Evolutionary conservation across 2,329 filamentous ascomycete genomes (phyloP), one percentile per base, ranked within the genome.

Genomic region (Fusarium fracticaudum): DNA sequence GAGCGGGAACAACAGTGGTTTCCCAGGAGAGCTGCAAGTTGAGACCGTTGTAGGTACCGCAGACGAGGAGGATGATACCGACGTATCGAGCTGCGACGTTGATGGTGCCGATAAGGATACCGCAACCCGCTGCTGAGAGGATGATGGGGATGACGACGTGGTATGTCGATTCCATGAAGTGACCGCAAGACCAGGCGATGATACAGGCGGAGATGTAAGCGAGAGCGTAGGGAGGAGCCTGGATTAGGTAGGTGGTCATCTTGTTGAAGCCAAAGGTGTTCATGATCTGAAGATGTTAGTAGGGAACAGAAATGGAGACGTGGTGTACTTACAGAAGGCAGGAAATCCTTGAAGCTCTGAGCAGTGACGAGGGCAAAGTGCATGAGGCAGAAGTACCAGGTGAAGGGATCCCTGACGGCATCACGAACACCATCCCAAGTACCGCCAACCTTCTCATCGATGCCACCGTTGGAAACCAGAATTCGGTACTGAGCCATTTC

Each of bases 321-420:
- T 11, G 8, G 3, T 26, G 6, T 5, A 47, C 60, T 60, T 38
- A 80, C 77, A 65, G 84, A 85, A 9, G 85, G 85, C 43, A 84
- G 81, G 78, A 85, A 86, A 54, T 84, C 83, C 64, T 84, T 84
- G 77, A 83, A 84, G 1, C 83, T 81, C 73, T 77, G 78, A 5
- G 83, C 84, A 10, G 86, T 80, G 22, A 87, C 84, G 48, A 86
- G 84, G 13, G 82, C 82, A 20, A 85, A 85, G 62, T 85, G 84
- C 71, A 85, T 83, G 14, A 75, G 65, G 12, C 79, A 80, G 72
- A 85, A 84, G 60, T 80, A 74, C 79, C 81, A 84, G 1, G 83
- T 83, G 62, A 84, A 84, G 1, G 83, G 83, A 55, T 84, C 83
- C 47, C 60, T 79, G 53, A 78, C 53, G 6, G 80, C 81, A 24